Percentiles rank a stretch among this genome's conserved stretches.
These are phyloP conservation scores for Fusarium sp. DNA, from an alignment of 2,329 filamentous ascomycete genomes.

Conservation along the genomic window DNA sequence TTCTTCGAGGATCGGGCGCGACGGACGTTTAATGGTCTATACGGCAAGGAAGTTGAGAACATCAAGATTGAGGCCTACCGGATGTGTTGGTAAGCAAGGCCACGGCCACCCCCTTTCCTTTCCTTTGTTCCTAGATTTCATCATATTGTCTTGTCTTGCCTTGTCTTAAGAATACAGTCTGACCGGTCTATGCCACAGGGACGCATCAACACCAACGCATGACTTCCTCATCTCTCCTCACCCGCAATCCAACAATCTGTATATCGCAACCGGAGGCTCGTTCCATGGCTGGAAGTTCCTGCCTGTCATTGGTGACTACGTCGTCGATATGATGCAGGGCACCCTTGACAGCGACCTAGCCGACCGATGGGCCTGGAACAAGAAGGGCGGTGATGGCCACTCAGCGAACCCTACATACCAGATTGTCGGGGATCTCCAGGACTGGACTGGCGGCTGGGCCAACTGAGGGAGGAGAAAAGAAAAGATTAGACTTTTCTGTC, in stretches of 20 bases:
- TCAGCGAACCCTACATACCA: constrained; percentile 58
- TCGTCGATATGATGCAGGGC: constrained; percentile 61
- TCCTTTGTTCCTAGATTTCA: not conserved
- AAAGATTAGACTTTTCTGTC: constrained; percentile 4
- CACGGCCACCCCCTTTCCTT: constrained; percentile 1
- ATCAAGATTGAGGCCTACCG: constrained; percentile 57
- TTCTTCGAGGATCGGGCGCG: constrained; percentile 59
- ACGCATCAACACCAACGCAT: constrained; percentile 70
- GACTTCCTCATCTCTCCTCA: constrained; percentile 71
- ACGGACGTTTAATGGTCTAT: constrained; percentile 56
- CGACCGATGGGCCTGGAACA: constrained; percentile 61
- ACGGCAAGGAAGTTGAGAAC: constrained; percentile 55
- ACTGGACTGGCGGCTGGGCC: constrained; percentile 51
- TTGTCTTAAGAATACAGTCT: constrained; percentile 7
- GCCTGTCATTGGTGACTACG: constrained; percentile 70
- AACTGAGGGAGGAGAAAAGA: constrained; percentile 35
- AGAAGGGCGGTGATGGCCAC: constrained; percentile 55
- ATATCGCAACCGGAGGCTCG: constrained; percentile 71
- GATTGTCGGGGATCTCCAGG: constrained; percentile 55
- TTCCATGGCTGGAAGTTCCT: constrained; percentile 76
- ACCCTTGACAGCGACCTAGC: constrained; percentile 54
- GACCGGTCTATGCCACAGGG: constrained; percentile 57
- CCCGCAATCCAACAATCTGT: constrained; percentile 63
- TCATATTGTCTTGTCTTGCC: not conserved
- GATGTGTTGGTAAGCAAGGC: constrained; percentile 58